Conservation (phyloP, 805 yeast genomes). For the Suhomyces vadensis region DNA sequence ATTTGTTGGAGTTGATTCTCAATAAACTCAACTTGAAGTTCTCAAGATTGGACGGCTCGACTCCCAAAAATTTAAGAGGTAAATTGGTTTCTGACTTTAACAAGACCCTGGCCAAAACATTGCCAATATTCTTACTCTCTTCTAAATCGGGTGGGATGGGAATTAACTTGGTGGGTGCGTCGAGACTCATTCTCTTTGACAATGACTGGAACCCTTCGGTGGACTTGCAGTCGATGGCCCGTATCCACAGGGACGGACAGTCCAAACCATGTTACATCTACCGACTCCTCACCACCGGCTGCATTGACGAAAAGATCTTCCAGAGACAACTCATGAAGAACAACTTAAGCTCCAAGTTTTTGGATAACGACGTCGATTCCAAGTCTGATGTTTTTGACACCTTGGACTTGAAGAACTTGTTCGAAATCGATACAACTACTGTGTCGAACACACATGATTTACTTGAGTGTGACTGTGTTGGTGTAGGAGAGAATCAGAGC, state of each 20-base stretch:
- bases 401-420: constrained; percentile 72
- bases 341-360: constrained; percentile 72
- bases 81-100: constrained; percentile 71
- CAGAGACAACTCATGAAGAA: constrained; percentile 88
- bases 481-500: constrained; percentile 48
- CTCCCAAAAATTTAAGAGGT: constrained; percentile 66
- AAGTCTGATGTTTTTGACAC: constrained; percentile 68
- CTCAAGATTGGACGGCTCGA: constrained; percentile 79
- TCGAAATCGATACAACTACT: constrained; percentile 54
- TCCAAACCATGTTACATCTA: constrained; percentile 74
- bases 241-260: constrained; percentile 95
- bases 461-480: constrained; percentile 62
- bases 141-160: constrained; percentile 96
- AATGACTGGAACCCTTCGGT: constrained; percentile 97
- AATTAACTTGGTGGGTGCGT: constrained; percentile 85
- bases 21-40: constrained; percentile 49
- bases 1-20: constrained; percentile 63
- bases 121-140: constrained; percentile 72
- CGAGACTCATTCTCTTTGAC: constrained; percentile 80
- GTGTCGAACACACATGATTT: constrained; percentile 76
- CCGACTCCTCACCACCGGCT: constrained; percentile 81
- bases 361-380: constrained; percentile 41
- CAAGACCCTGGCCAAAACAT: constrained; percentile 34
- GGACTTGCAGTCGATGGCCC: constrained; percentile 92
- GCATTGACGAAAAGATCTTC: constrained; percentile 90